Percentiles rank a stretch among this genome's conserved stretches.
Conservation (phyloP, 2,329 filamentous ascomycete species). For the Dendrostoma leiphaemia region DNA sequence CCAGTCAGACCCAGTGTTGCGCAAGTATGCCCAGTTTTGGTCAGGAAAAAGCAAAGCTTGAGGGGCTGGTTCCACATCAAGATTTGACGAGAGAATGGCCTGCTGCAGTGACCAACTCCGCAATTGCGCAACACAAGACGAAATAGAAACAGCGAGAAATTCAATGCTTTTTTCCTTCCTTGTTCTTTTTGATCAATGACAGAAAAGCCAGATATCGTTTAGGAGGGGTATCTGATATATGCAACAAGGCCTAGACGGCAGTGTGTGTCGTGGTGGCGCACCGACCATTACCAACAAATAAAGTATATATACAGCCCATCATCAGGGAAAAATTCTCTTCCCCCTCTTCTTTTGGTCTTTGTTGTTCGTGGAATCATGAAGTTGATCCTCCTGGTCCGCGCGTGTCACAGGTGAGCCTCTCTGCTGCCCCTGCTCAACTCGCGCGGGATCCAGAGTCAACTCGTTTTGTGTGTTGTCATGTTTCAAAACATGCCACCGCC, state of each 20-base stretch:
- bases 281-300: slow-evolving; percentile 10
- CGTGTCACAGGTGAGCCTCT: too few species aligned
- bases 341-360: not conserved
- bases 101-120: too few species aligned
- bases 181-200: slow-evolving; percentile 2
- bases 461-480: slow-evolving; percentile 3
- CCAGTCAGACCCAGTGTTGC: too few species aligned
- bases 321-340: not conserved
- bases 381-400: too few species aligned
- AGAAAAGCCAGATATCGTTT: slow-evolving; percentile 16
- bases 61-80: too few species aligned
- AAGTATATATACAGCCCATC: slow-evolving; percentile 8
- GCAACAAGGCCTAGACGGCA: slow-evolving; percentile 17
- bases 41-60: too few species aligned
- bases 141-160: not conserved
- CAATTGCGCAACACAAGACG: too few species aligned
- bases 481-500: not conserved
- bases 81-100: too few species aligned
- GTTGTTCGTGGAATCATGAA: slow-evolving; percentile 9
- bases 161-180: not conserved
- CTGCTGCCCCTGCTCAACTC: not conserved
- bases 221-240: slow-evolving; percentile 18
- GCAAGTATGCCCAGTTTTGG: too few species aligned
- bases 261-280: slow-evolving; percentile 14
- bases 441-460: not conserved